These are phyloP conservation scores for Seiridium unicorne DNA, from an alignment of 2,329 filamentous ascomycete species.

Conservation along the genomic window DNA sequence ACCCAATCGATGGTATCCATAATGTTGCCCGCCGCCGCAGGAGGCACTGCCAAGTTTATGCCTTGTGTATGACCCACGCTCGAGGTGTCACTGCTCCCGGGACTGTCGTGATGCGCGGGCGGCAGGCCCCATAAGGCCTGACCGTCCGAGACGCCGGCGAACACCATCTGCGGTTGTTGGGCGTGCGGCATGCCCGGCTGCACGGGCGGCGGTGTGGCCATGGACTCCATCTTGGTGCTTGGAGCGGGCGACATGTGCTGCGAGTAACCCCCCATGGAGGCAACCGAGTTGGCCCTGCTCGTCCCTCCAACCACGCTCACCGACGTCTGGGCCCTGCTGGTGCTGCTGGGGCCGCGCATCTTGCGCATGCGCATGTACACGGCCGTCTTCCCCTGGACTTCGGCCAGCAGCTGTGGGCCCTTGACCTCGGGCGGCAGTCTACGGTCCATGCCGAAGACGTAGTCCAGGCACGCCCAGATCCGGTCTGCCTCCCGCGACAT, in stretches of 20 bases:
- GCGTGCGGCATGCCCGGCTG: neutral
- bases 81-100: constrained; percentile 40
- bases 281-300: constrained; percentile 6
- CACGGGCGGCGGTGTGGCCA: constrained; percentile 2
- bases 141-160: constrained; percentile 45
- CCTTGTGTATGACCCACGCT: constrained; percentile 22
- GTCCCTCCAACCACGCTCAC: constrained; percentile 31
- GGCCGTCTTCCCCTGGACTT: constrained; percentile 60
- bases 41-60: neutral
- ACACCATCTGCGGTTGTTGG: constrained; percentile 33
- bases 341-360: constrained; percentile 49
- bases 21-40: constrained; percentile 23
- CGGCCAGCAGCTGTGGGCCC: constrained; percentile 56
- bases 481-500: constrained; percentile 57
- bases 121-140: constrained; percentile 45
- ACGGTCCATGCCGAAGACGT: constrained; percentile 63
- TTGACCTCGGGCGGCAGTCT: constrained; percentile 54
- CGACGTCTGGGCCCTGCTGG: constrained; percentile 35
- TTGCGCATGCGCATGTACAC: constrained; percentile 60
- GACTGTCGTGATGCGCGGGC: constrained; percentile 36
- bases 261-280: constrained; percentile 6
- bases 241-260: constrained; percentile 9
- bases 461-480: constrained; percentile 72
- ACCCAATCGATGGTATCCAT: constrained; percentile 67
- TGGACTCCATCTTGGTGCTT: constrained; percentile 7